Evolutionary conservation across 352 stramenopile genomes (phyloP).

Genomic region (Pythium rhizo-oryzae): DNA sequence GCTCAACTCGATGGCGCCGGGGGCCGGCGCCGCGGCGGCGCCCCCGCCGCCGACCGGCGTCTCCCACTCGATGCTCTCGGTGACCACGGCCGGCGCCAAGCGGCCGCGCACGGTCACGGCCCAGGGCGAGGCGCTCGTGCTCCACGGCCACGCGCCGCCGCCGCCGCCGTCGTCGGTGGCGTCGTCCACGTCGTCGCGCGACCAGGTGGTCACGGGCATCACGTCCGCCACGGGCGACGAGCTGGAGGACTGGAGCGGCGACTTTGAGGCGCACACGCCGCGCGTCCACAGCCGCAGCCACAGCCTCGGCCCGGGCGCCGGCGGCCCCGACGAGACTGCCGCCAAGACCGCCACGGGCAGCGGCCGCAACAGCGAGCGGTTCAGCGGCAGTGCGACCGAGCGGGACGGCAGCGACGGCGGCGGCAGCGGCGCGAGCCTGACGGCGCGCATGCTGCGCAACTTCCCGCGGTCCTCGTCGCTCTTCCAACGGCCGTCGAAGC

Average conservation of each 20-base stretch:
- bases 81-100: constrained; percentile 21
- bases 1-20: constrained; percentile 5
- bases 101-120: constrained; percentile 32
- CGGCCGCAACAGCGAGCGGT: constrained; percentile 19
- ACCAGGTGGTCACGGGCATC: constrained; percentile 79
- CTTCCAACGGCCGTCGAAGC: constrained; percentile 24
- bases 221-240: constrained; percentile 64
- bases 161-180: constrained; percentile 1
- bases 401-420: constrained; percentile 9
- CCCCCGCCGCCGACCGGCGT: not conserved
- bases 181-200: constrained; percentile 14
- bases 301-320: not conserved
- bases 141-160: constrained; percentile 10
- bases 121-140: constrained; percentile 26
- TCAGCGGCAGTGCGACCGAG: constrained; percentile 6
- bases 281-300: not conserved
- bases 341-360: not conserved
- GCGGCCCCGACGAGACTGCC: not conserved
- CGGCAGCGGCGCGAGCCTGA: not conserved
- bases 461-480: constrained; percentile 38
- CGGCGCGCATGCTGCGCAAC: constrained; percentile 26
- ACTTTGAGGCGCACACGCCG: constrained; percentile 40
- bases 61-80: constrained; percentile 22
- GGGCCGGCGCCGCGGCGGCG: not conserved
- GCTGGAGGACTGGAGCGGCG: constrained; percentile 78